Conservation (phyloP, 2,329 filamentous ascomycete genomes). For the Trichoderma sp. region DNA sequence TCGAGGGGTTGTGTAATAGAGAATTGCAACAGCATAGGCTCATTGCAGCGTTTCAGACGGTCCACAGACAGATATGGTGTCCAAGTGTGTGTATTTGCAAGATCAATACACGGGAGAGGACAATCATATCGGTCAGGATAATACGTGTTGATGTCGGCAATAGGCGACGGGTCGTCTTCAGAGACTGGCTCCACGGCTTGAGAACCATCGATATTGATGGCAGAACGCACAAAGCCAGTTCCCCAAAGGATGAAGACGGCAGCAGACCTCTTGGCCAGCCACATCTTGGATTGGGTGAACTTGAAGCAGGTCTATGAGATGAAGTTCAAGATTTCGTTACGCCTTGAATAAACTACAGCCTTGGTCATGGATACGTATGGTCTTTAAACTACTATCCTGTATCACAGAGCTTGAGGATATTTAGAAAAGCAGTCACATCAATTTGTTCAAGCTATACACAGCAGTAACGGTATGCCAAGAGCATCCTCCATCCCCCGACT, state of each 20-base stretch:
- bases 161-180: not conserved
- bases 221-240: not conserved
- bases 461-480: not conserved
- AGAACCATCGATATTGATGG: not conserved
- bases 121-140: not conserved
- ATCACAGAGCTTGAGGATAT: not conserved
- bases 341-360: not conserved
- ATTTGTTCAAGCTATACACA: not conserved
- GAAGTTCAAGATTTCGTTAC: not conserved
- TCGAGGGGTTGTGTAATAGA: not conserved
- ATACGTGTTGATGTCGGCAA: not conserved
- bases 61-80: not conserved
- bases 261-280: not conserved
- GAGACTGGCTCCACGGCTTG: not conserved
- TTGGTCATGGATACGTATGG: not conserved
- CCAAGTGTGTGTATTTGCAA: not conserved
- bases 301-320: not conserved
- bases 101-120: not conserved
- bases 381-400: not conserved
- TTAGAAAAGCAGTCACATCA: not conserved
- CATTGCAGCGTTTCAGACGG: not conserved
- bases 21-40: not conserved
- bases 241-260: not conserved
- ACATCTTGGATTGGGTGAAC: not conserved
- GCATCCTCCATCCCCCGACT: not conserved